A percentile compares a stretch with the other conserved stretches of the same genome.
Conservation (phyloP, 331 rosid genomes). For the Stylosanthes scabra region DNA sequence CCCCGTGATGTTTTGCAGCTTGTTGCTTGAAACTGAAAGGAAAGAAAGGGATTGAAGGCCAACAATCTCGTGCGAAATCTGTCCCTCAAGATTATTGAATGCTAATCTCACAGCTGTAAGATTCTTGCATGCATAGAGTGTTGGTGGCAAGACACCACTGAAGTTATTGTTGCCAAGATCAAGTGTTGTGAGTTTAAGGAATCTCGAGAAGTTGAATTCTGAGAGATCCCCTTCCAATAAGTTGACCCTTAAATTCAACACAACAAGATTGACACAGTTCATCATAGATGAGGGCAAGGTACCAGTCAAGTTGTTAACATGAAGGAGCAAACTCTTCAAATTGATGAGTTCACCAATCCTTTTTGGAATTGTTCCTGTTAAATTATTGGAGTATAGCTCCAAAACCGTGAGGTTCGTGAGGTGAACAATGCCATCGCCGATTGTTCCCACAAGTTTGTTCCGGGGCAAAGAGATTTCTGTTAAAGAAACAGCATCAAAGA, state of each 20-base stretch:
- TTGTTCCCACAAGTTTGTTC: conserved; percentile 63
- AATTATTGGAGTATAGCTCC: conserved; percentile 74
- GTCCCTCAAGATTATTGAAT: conserved; percentile 65
- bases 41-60: conserved; percentile 65
- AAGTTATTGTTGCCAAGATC: conserved; percentile 85
- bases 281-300: conserved; percentile 63
- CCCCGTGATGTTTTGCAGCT: conserved; percentile 59
- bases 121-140: conserved; percentile 80
- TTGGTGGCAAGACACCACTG: conserved; percentile 69
- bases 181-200: conserved; percentile 62
- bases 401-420: conserved; percentile 67
- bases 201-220: conserved; percentile 65
- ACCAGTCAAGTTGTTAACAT: conserved; percentile 78
- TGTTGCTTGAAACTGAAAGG: conserved; percentile 74
- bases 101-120: conserved; percentile 82
- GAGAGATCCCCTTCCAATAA: conserved; percentile 65
- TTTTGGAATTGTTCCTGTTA: conserved; percentile 59
- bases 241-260: conserved; percentile 83
- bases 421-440: conserved; percentile 50
- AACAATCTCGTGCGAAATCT: conserved; percentile 65
- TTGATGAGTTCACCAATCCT: conserved; percentile 71
- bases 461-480: conserved; percentile 64
- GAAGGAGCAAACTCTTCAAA: conserved; percentile 66
- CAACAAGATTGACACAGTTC: conserved; percentile 69
- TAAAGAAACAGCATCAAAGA: conserved; percentile 55